Base-by-base conservation (phyloP, 306 rosid species). In the Alnus rubra region DNA sequence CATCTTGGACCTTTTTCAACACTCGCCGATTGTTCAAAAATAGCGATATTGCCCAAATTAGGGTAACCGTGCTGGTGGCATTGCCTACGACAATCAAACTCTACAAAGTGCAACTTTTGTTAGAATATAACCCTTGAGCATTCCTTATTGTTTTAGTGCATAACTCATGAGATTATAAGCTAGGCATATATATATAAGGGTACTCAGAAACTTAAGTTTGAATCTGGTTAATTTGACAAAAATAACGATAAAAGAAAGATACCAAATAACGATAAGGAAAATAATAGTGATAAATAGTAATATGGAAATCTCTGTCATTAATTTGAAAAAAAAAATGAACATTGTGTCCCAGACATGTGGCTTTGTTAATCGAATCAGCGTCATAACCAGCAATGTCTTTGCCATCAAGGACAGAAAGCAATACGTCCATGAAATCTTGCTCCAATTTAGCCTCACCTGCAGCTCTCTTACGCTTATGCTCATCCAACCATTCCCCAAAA, bases 341-440 rank as follows among this genome's bases (percentile, higher is more conserved):
- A 33, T 1, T 8, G 1, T 51, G 0, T 88, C 83, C 95, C 92
- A 84, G 9, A 64, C 81, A 79, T 0, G 91, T 88, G 2, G 91
- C 82, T 85, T 87, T 90, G 84, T 2, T 78, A 52, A 88, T 76
- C 2, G 85, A 80, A 33, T 88, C 88, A 15, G 64, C 75, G 12
- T 86, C 84, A 12, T 69, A 68, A 51, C 81, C 84, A 1, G 69
- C 84, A 60, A 87, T 47, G n/a, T 73, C 78, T 2, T 42, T 64
- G 3, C 69, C 67, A 0, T 80, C 42, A 50, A 79, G 73, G 1
- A 64, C 55, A 0, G 73, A 42, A 47, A 85, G 18, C 82, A 88
- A 50, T 0, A 80, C 79, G 52, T 84, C 84, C 54, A 91, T 84
- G 74, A 89, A 86, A 47, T 91, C 93, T 11, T 70, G 78, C 5